Evolutionary conservation across 805 yeast species (phyloP).

Genomic region (Suhomyces sp.): DNA sequence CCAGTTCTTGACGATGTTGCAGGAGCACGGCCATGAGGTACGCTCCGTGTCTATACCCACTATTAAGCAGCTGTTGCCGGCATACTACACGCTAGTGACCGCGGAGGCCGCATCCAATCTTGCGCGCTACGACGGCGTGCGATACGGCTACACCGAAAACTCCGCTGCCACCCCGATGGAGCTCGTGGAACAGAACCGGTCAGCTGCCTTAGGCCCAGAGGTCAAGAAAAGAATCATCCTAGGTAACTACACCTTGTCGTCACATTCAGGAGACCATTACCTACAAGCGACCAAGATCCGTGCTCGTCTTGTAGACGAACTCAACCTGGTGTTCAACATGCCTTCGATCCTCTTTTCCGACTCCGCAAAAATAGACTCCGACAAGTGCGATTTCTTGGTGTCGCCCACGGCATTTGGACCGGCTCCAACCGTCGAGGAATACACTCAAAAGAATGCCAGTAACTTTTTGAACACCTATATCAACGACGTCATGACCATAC

Average conservation of each 20-base stretch:
- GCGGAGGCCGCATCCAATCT: slow-evolving; percentile 94
- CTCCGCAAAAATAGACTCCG: slow-evolving; percentile 9
- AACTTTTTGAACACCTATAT: slow-evolving; percentile 61
- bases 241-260: slow-evolving; percentile 83
- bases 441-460: slow-evolving; percentile 27
- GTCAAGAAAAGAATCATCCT: slow-evolving; percentile 79
- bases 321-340: slow-evolving; percentile 56
- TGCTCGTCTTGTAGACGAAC: slow-evolving; percentile 55
- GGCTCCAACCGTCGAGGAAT: slow-evolving; percentile 55
- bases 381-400: slow-evolving; percentile 61
- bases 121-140: slow-evolving; percentile 83
- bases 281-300: slow-evolving; percentile 72
- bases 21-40: slow-evolving; percentile 49
- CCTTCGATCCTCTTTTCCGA: slow-evolving; percentile 35
- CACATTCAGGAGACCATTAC: slow-evolving; percentile 74
- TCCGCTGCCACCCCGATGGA: slow-evolving; percentile 6
- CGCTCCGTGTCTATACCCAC: slow-evolving; percentile 69
- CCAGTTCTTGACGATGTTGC: slow-evolving; percentile 42
- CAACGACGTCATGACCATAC: slow-evolving; percentile 84
- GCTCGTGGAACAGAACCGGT: slow-evolving; percentile 48
- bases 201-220: slow-evolving; percentile 70
- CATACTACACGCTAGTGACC: slow-evolving; percentile 84
- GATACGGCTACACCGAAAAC: slow-evolving; percentile 63
- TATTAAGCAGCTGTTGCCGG: slow-evolving; percentile 62
- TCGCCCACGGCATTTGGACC: slow-evolving; percentile 65